Base-by-base conservation (phyloP, 140 eudicot genomes). In the Flaveria floridana region DNA sequence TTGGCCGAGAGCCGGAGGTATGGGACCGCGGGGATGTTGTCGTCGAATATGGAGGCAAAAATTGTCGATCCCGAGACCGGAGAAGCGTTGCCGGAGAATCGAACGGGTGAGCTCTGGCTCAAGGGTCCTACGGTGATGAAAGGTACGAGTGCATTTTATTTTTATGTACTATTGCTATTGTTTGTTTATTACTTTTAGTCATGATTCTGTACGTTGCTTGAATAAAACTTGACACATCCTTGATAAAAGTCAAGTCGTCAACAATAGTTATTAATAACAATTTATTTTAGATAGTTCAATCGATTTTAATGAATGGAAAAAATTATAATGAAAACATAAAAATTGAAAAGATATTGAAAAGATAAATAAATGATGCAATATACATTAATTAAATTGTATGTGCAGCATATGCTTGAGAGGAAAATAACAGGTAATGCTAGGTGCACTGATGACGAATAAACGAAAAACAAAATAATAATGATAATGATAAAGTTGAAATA, bases 101-200 rank as follows among this genome's bases (percentile, higher is more conserved):
- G 77, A 67, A 88, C 96, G 0, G 97, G 99, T 1, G 99, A 94
- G 87, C 99, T 94, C 73, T 94, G 97, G 99, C 88, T 94, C 12
- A 86, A 70, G 65, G 99, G 99, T 2, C 96, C 97, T 10, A 80
- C 92, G 6, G 81, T 94, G 39, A 94, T 94, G 99, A 90, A 90
- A 94, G 99, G 99, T 93, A 65, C 25, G 66, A 1, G 57, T 51
- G 19, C 9, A 34, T 34, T 34, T 34, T 34, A 34, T 34, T 34
- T 34, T 34, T 34, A 34, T 34, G 1, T 6, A 6, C 41, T 34
- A 5, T 20, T 55, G 61, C 25, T 57, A 20, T 57, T 57, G 30
- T 57, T 57, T 57, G 1, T 20, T 21, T 20, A 20, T 19, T 57
- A n/a, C 6, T 53, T 20, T 50, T 50, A 44, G 50, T 44, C 13